Evolutionary conservation across 192 early-diverging fungal species (phyloP).

Genomic region (Entomortierella lignicola): DNA sequence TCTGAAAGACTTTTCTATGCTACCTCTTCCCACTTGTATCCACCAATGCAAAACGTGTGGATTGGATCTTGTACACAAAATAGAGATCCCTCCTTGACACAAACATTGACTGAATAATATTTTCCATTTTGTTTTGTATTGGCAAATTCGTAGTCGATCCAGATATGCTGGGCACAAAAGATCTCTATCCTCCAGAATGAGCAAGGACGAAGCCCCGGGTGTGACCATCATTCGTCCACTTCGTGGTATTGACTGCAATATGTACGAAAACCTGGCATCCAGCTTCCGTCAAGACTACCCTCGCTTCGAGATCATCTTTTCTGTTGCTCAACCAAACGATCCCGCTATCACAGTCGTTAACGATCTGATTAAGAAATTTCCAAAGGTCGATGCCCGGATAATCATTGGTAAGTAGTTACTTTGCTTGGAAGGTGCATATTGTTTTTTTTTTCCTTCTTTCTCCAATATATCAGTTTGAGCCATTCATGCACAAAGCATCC

Average conservation of each 20-base stretch:
- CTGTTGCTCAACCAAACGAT: conserved; percentile 83
- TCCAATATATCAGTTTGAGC: conserved; percentile 9
- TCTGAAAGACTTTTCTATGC: too few species aligned
- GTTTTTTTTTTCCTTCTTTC: not conserved
- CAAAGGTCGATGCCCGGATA: conserved; percentile 78
- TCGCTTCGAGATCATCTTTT: conserved; percentile 88
- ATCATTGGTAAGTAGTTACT: conserved; percentile 76
- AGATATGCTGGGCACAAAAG: conserved; percentile 43
- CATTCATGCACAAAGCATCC: conserved; percentile 11
- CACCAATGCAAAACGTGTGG: too few species aligned
- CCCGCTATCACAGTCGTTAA: conserved; percentile 83
- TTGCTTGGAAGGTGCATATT: not conserved
- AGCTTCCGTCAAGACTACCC: conserved; percentile 93
- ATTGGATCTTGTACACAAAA: too few species aligned
- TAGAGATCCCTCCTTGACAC: too few species aligned
- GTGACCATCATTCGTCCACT: conserved; percentile 95
- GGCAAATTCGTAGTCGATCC: conserved; percentile 21
- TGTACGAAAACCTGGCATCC: conserved; percentile 84
- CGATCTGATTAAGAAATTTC: conserved; percentile 76
- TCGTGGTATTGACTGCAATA: conserved; percentile 90
- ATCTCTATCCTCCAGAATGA: conserved; percentile 55
- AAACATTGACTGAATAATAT: not conserved
- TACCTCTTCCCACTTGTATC: too few species aligned
- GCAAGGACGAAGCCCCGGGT: conserved; percentile 65
- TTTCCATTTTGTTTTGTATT: not conserved